A percentile compares a stretch with the other conserved stretches of the same genome.
phyloP scores from a whole-genome alignment of 768 basidiomycete genomes.

The Gloeopeniophorella convolvens region DNA sequence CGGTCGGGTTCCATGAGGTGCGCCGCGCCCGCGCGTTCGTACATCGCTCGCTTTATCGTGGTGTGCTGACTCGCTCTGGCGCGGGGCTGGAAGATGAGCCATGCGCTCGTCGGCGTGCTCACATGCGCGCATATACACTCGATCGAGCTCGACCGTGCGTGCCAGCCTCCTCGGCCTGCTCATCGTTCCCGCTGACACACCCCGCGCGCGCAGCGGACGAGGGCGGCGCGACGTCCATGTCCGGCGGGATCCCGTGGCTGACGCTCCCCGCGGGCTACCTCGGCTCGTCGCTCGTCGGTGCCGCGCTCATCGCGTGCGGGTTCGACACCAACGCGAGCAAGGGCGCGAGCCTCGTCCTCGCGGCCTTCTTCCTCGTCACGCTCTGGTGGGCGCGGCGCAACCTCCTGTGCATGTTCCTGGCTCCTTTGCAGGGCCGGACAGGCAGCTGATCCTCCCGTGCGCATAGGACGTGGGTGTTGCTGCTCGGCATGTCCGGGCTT shows the following conservation, averaged over 20 bases:
- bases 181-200: background rate
- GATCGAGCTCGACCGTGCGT: slow-evolving; percentile 81
- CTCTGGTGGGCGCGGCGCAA: slow-evolving; percentile 82
- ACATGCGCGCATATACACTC: slow-evolving; percentile 85
- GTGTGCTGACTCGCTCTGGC: too few relatives aligned
- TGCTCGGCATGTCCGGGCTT: slow-evolving; percentile 71
- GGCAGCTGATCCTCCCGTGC: background rate
- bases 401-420: slow-evolving; percentile 53
- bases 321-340: slow-evolving; percentile 89
- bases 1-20: slow-evolving; percentile 87
- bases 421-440: too few relatives aligned
- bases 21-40: too few relatives aligned
- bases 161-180: slow-evolving; percentile 9
- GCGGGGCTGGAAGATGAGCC: slow-evolving; percentile 59
- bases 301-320: slow-evolving; percentile 78
- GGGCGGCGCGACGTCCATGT: slow-evolving; percentile 81
- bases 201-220: slow-evolving; percentile 56
- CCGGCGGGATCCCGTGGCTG: slow-evolving; percentile 74
- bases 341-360: slow-evolving; percentile 71
- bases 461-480: slow-evolving; percentile 67
- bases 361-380: slow-evolving; percentile 80
- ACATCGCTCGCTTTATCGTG: too few relatives aligned
- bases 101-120: slow-evolving; percentile 71
- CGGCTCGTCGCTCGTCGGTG: slow-evolving; percentile 82
- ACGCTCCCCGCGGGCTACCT: slow-evolving; percentile 83